These are phyloP conservation scores for Aegilops tauschii DNA, from an alignment of 176 grass and related monocot species.

Conservation along the genomic window DNA sequence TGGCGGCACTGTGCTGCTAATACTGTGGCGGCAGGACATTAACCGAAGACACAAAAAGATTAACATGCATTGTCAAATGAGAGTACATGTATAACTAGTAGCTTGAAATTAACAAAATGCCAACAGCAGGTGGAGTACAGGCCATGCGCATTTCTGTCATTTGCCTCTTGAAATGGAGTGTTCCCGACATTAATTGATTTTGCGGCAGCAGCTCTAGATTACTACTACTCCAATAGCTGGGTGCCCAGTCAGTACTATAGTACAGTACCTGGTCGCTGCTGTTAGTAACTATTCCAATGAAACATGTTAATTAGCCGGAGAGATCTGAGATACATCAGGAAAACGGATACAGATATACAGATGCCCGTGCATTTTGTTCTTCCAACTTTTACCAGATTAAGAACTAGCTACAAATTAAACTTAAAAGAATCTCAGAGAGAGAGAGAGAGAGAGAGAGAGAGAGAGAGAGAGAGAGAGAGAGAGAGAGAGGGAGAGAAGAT, in stretches of 20 bases:
- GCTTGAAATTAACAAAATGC: too few species aligned
- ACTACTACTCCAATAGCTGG: too few species aligned
- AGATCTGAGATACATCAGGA: neutral
- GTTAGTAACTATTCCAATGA: neutral
- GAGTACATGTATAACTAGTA: too few species aligned
- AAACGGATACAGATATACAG: slow-evolving; percentile 13
- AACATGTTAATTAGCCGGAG: neutral
- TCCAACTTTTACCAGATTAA: too few species aligned
- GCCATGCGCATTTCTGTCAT: too few species aligned
- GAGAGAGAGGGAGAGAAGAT: neutral
- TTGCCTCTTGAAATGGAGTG: too few species aligned
- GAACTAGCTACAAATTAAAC: neutral
- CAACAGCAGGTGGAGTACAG: too few species aligned
- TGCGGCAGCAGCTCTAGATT: too few species aligned
- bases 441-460: neutral
- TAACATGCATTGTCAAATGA: too few species aligned
- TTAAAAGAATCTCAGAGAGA: neutral
- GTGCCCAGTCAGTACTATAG: too few species aligned
- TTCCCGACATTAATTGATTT: too few species aligned
- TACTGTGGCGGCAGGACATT: neutral
- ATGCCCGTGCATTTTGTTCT: neutral
- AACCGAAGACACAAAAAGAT: neutral
- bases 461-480: neutral
- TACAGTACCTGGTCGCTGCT: neutral
- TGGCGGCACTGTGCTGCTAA: neutral